Base-by-base conservation (phyloP, 2,329 filamentous ascomycete species). In the Blastomyces silverae region DNA sequence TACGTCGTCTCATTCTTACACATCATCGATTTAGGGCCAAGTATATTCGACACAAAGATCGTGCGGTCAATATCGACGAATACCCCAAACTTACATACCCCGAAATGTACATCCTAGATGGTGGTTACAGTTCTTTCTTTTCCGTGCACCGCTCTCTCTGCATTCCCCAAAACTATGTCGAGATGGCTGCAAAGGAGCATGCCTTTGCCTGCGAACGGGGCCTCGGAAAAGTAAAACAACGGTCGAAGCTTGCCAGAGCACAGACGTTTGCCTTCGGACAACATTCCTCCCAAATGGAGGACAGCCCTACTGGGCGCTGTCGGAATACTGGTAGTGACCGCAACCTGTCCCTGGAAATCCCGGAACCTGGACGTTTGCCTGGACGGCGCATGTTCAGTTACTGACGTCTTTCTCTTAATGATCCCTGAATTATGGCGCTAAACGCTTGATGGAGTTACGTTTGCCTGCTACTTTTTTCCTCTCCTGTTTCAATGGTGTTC, bases 251-350 rank as follows among this genome's bases (percentile, higher is more conserved):
- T 64, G 85, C 86, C 75, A 87, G 94, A 68, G 92, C 94, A 42
- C 90, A 94, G 77, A 99, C 94, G 1, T 99, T 94, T 80, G 93
- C 94, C 37, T 97, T 97, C 78, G 94, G 93, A 57, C 86, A 94
- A 74, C 85, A 88, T 67, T 76, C 83, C 70, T 77, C 82, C 74
- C 71, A 75, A 44, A 84, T 87, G 79, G 84, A 87, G 69, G 85
- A 87, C 70, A 87, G 85, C 69, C 85, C 85, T 17, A 87, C 85
- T 37, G 81, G 80, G 53, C 76, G 77, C 65, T 77, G 75, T 69
- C 77, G 79, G 39, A 74, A 74, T 65, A 69, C 65, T 37, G 67
- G 66, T 37, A 67, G 70, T 60, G 74, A 78, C 62, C 73, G 72
- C 31, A 71, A 65, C 56, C 70, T 71, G 31, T 70, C 72, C 48